Base-by-base conservation (phyloP, 2,329 filamentous ascomycete species). In the Coniella vitis region DNA sequence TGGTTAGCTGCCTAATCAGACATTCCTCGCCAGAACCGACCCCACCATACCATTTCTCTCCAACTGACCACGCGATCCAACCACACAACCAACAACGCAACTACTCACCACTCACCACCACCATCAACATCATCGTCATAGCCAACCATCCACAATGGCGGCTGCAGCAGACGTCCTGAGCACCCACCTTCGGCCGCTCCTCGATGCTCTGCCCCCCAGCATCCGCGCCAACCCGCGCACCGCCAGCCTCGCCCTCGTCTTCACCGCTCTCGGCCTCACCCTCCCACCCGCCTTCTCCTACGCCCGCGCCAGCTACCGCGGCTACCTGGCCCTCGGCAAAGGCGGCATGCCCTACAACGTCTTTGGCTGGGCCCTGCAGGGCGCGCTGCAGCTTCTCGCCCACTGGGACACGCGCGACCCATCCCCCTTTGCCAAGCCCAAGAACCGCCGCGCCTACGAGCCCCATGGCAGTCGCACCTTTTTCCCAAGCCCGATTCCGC, bases 261-360 rank as follows among this genome's bases (percentile, higher is more conserved):
- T 50, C 7, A 47, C 32, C 8, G 53, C 48, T 4, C 25, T 54
- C 32, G 34, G 37, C 31, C 16, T 47, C 19, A 47, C 47, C 36
- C 4, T 54, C 34, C 51, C 47, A 4, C 43, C 25, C 10, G 25
- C 39, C 25, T 35, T 61, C 37, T 53, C 58, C 5, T 59, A 63
- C 45, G 55, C 59, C 17, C 41, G 56, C 38, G 47, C 54, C 34
- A 62, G 60, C 57, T 74, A 74, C 60, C 60, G 54, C 4, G 62
- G 59, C 41, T 74, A 61, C 57, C 62, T 70, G 14, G 64, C 66
- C 1, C 63, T 74, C 29, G 71, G 71, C 13, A 64, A 62, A 3
- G 70, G 72, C 49, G 71, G 71, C 14, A 49, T 72, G 0, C 70
- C 71, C 0, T 61, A 70, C 56, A 70, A 72, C 48, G 22, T 65